phyloP scores from a whole-genome alignment of 2,329 filamentous ascomycete species.

The Aspergillus texensis region DNA sequence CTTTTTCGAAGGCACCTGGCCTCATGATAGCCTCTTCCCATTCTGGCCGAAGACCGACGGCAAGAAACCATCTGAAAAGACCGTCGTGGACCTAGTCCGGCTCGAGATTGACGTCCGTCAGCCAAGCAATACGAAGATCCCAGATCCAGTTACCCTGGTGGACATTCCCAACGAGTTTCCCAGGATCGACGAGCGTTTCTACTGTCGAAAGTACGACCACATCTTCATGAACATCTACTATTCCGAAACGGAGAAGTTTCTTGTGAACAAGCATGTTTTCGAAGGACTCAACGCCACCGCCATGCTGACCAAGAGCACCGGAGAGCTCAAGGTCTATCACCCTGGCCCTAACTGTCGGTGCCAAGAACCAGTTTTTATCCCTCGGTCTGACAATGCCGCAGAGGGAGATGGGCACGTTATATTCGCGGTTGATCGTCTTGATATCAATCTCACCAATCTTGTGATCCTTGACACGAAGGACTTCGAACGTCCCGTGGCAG shows the following conservation, averaged over 20 bases:
- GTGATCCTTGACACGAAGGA: constrained; percentile 48
- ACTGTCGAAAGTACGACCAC: not conserved
- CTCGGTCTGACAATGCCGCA: not conserved
- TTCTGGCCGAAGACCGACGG: not conserved
- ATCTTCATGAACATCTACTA: not conserved
- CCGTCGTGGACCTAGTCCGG: not conserved
- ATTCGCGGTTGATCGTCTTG: not conserved
- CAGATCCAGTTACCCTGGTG: not conserved
- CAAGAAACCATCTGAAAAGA: not conserved
- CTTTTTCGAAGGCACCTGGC: not conserved
- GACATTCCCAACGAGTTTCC: not conserved
- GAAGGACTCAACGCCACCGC: constrained; percentile 22
- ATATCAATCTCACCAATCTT: not conserved
- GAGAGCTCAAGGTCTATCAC: not conserved
- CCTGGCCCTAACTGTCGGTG: not conserved
- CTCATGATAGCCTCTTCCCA: not conserved
- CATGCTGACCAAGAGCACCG: constrained; percentile 1
- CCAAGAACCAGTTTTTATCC: constrained; percentile 10
- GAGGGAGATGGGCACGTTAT: constrained; percentile 13
- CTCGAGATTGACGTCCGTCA: not conserved
- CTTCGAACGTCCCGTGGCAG: constrained; percentile 42
- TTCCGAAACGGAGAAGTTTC: not conserved
- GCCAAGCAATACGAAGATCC: not conserved
- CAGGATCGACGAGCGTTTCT: not conserved
- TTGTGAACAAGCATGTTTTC: constrained; percentile 20